Evolutionary conservation across 1,284 basidiomycete species (phyloP).

Genomic region (Meira nashicola): DNA sequence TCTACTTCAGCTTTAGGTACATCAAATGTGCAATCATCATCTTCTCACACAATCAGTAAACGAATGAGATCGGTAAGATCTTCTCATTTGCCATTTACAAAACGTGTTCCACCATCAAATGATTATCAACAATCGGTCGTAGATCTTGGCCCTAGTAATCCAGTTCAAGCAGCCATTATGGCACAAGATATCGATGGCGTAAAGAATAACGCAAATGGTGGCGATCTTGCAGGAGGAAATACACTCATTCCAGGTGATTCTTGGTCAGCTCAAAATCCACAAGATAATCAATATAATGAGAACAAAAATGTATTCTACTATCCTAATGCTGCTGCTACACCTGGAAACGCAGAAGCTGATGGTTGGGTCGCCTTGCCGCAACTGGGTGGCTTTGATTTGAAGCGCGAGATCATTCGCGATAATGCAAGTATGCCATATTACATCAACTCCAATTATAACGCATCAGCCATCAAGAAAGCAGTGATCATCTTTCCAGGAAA

Average conservation of each 20-base stretch:
- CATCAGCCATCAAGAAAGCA: conserved; percentile 33
- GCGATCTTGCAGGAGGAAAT: conserved; percentile 14
- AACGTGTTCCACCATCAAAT: conserved; percentile 5
- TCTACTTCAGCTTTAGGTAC: not conserved
- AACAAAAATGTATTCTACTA: conserved; percentile 25
- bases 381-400: conserved; percentile 33
- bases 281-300: conserved; percentile 35
- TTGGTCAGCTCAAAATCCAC: conserved; percentile 11
- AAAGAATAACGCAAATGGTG: not conserved
- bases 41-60: not conserved
- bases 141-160: conserved; percentile 28
- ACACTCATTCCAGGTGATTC: conserved; percentile 16
- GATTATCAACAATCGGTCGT: conserved; percentile 10
- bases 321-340: conserved; percentile 24
- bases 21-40: not conserved
- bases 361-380: conserved; percentile 56
- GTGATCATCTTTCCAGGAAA: conserved; percentile 47
- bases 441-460: conserved; percentile 24
- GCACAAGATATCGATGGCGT: conserved; percentile 18
- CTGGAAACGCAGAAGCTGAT: not conserved
- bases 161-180: conserved; percentile 34
- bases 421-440: conserved; percentile 40
- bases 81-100: not conserved
- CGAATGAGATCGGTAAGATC: not conserved
- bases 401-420: conserved; percentile 25